Evolutionary conservation across 2,329 filamentous ascomycete genomes (phyloP), one percentile per base, ranked within the genome.

Genomic region (Nothophaeocryptopus gaeumannii): DNA sequence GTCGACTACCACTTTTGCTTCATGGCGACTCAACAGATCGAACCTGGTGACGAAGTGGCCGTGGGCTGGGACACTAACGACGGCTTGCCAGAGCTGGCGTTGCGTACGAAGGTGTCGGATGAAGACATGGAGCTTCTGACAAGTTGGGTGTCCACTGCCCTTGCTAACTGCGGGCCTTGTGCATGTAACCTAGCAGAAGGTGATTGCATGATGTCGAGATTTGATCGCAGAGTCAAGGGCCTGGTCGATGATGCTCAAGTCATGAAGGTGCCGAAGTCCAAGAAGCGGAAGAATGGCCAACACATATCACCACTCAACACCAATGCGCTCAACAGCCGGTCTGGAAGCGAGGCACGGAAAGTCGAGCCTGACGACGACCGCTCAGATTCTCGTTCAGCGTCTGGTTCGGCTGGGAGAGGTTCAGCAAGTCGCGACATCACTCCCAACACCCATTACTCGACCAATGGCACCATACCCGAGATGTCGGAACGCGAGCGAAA

Each of bases 1-100:
- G 84, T 83, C 1, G 85, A 92, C 58, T 95, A 92, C 64, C 89
- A 93, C 65, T 96, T 97, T 68, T 96, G 92, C 81, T 85, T 96
- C 56, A 83, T 96, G 51, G 90, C 89, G 61, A 88, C 88, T 60
- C 81, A 86, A 45, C 78, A 85, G 33, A 90, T 97, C 80, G 62
- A 88, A 76, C 20, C 80, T 78, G 60, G 80, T 74, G 45, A 89
- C 77, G 88, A 88, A 83, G 64, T 92, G 78, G 71, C 81, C 70
- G 58, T 79, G 78, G 58, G 80, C 74, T 80, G 77, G 77, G 60
- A 85, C 75, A 65, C 79, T 72, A 54, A 70, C 43, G 63, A 57
- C 26, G 54, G 57, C 30, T 51, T 66, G 37, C 60, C 53, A 34
- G 55, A 58, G 36, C 51, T 54, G 53, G 41, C 36, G 35, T 36